These are phyloP conservation scores for Phytophthora uliginosa DNA, from an alignment of 352 stramenopile species.

Conservation along the genomic window DNA sequence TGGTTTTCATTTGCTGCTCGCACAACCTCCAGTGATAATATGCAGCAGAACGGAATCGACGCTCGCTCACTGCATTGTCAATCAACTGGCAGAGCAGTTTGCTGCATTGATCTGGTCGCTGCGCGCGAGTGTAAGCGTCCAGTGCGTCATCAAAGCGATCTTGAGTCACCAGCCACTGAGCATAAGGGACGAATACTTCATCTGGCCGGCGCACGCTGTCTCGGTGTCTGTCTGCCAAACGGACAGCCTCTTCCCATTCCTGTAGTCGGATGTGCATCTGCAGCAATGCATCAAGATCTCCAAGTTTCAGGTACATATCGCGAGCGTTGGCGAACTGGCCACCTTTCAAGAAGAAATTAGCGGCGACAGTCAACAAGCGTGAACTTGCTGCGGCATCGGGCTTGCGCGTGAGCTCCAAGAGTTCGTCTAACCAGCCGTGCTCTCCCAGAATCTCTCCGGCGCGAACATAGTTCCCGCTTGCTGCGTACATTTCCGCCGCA, in stretches of 20 bases:
- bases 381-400: conserved; percentile 53
- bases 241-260: conserved; percentile 95
- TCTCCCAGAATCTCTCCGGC: conserved; percentile 91
- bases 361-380: conserved; percentile 65
- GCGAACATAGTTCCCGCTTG: conserved; percentile 84
- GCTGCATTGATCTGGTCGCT: conserved; percentile 85
- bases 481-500: conserved; percentile 93
- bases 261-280: conserved; percentile 92
- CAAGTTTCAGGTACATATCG: conserved; percentile 86
- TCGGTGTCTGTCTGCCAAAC: conserved; percentile 86
- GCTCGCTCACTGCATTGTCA: conserved; percentile 89
- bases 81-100: conserved; percentile 91
- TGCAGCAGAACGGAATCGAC: conserved; percentile 90
- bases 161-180: conserved; percentile 92
- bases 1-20: conserved; percentile 78
- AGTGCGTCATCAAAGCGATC: conserved; percentile 95
- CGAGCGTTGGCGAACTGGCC: conserved; percentile 83
- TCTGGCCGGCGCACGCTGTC: conserved; percentile 87
- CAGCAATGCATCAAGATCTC: conserved; percentile 88
- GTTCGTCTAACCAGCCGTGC: conserved; percentile 86
- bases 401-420: conserved; percentile 83
- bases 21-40: conserved; percentile 96
- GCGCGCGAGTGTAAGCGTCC: conserved; percentile 89
- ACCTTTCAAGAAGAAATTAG: conserved; percentile 73
- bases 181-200: conserved; percentile 94